Evolutionary conservation across 768 basidiomycete species (phyloP), one percentile per base, ranked within the genome.

Genomic region (Boletus coccyginus): DNA sequence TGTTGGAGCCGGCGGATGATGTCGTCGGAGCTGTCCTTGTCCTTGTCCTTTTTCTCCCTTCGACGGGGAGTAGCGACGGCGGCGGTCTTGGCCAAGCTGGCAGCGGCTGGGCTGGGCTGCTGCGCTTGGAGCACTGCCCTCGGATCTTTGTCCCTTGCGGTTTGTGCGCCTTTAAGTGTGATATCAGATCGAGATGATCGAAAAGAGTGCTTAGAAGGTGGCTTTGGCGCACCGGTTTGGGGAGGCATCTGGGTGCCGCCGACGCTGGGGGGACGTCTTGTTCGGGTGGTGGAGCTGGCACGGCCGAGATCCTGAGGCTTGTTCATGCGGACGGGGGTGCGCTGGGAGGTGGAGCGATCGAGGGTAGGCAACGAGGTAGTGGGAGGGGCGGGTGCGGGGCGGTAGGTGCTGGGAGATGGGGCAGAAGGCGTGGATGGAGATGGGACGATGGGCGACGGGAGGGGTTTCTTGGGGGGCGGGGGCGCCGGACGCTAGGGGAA

Each of bases 1-100:
- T 88, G 87, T 68, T 92, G 88, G 63, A 99, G 73, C 17, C 94
- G 85, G 63, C 86, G 88, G 58, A 98, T 88, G 57, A 98, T 94
- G 65, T 98, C 95, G 61, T 89, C 88, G 46, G 92, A 87, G 63
- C 86, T 87, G 32, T 80, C 82, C 72, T 87, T 86, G 69, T 91
- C 90, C 54, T 79, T 80, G 49, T 86, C 84, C 77, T 92, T 88
- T 78, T 94, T 94, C 73, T 95, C 90, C 57, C 94, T 75, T 63
- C 94, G 74, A 58, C 95, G 77, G 13, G 93, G 91, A 0, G 93
- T 94, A 10, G 91, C 88, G 14, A 82, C 83, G n/a, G 85, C 86
- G 17, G 78, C 70, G 4, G 81, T 78, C 75, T 89, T 88, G 38
- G 87, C 85, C 52, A 90, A 70, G 65, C 77, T 85, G 35, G 83